Conservation (phyloP, 169 alveolate species). For the Plasmodium sp. region DNA sequence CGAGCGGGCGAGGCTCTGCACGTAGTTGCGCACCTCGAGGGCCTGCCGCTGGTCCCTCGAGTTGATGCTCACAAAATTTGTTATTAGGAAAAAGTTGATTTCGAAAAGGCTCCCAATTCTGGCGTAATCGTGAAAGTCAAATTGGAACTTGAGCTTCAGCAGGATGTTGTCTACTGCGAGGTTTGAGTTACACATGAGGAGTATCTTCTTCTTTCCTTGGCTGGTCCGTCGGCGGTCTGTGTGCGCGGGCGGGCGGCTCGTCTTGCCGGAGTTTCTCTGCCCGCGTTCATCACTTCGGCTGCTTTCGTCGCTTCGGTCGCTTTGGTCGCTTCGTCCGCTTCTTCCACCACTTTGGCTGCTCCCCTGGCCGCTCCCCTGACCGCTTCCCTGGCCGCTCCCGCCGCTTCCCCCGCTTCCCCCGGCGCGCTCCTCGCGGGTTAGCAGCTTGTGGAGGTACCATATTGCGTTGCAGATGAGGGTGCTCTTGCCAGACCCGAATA, state of each 20-base stretch:
- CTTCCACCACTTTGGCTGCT: not conserved
- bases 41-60: conserved; percentile 13
- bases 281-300: not conserved
- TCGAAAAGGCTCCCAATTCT: conserved; percentile 49
- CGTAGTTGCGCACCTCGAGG: not conserved
- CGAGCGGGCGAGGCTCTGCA: not conserved
- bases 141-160: conserved; percentile 30
- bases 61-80: conserved; percentile 31
- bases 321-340: too few species aligned
- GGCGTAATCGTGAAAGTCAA: conserved; percentile 47
- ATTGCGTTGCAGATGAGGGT: conserved; percentile 35
- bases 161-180: conserved; percentile 44
- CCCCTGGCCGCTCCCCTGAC: too few species aligned
- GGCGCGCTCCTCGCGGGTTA: conserved; percentile 3
- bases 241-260: not conserved
- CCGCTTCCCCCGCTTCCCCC: too few species aligned
- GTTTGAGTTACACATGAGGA: conserved; percentile 51
- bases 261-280: too few species aligned
- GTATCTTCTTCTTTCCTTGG: not conserved
- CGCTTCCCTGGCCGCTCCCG: too few species aligned
- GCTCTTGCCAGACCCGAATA: conserved; percentile 64
- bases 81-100: conserved; percentile 28
- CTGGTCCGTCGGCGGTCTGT: not conserved
- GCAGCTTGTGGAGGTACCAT: conserved; percentile 11
- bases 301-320: not conserved